Evolutionary conservation across 2,329 filamentous ascomycete genomes (phyloP).

Genomic region (Thermoascus crustaceus): DNA sequence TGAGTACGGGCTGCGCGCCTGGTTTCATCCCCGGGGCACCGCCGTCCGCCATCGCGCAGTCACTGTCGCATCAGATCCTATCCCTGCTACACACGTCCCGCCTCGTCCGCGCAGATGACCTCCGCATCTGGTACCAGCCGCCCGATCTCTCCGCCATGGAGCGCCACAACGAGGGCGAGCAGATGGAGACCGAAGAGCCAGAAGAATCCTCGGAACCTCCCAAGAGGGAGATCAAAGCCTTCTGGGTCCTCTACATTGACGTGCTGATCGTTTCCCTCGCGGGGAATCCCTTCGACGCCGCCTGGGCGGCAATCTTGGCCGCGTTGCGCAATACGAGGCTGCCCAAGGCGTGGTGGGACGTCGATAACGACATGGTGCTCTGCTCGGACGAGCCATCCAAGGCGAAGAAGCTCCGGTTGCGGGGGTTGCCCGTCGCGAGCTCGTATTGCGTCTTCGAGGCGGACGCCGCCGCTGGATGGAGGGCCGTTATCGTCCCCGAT

Average conservation of each 20-base stretch:
- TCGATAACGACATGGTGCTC: conserved; percentile 68
- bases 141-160: conserved; percentile 29
- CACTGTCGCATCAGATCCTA: conserved; percentile 70
- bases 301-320: conserved; percentile 76
- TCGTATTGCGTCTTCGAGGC: conserved; percentile 73
- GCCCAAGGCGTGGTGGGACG: conserved; percentile 74
- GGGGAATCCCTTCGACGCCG: conserved; percentile 84
- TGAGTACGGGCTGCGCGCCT: conserved; percentile 83
- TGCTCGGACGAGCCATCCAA: conserved; percentile 57
- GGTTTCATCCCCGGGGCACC: conserved; percentile 76
- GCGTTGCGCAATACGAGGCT: conserved; percentile 71
- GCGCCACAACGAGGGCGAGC: conserved; percentile 35
- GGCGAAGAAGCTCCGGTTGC: conserved; percentile 50
- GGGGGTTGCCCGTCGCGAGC: conserved; percentile 63
- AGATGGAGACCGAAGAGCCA: conserved; percentile 41
- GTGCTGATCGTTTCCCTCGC: conserved; percentile 90
- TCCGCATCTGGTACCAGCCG: conserved; percentile 63
- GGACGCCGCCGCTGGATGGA: conserved; percentile 34
- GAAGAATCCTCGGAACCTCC: conserved; percentile 17
- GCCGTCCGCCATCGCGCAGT: conserved; percentile 72
- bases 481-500: conserved; percentile 27
- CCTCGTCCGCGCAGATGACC: conserved; percentile 57
- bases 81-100: conserved; percentile 64
- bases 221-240: conserved; percentile 60
- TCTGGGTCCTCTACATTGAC: conserved; percentile 93